Evolutionary conservation across 2,329 filamentous ascomycete species (phyloP).

Genomic region (Aschersonia sp.): DNA sequence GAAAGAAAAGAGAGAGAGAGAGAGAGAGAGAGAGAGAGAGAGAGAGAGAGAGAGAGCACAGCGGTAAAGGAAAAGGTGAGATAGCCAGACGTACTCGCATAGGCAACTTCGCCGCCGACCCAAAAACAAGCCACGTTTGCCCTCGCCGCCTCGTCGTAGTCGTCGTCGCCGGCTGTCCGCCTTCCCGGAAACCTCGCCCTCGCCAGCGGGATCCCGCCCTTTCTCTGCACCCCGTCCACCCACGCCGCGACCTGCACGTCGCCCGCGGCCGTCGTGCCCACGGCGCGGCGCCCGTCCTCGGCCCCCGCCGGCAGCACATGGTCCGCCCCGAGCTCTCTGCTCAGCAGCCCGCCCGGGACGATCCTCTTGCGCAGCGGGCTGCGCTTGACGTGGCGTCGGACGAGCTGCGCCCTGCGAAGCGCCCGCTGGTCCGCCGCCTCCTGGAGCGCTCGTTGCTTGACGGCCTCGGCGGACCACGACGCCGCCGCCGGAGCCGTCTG

Average conservation of each 20-base stretch:
- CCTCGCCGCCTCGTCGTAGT: not conserved
- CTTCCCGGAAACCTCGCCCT: slow-evolving; percentile 8
- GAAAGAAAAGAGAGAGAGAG: not conserved
- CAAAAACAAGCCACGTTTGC: slow-evolving; percentile 25
- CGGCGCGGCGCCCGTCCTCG: slow-evolving; percentile 3
- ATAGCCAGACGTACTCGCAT: slow-evolving; percentile 22
- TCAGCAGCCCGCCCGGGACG: slow-evolving; percentile 13
- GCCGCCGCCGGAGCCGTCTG: slow-evolving; percentile 33
- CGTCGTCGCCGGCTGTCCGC: slow-evolving; percentile 9
- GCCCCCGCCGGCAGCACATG: slow-evolving; percentile 9
- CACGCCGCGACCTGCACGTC: slow-evolving; percentile 20
- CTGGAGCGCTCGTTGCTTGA: slow-evolving; percentile 39
- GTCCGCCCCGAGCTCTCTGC: slow-evolving; percentile 10
- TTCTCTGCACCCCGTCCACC: slow-evolving; percentile 21
- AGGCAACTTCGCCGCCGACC: slow-evolving; percentile 25
- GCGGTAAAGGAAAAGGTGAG: not conserved
- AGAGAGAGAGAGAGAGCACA: not conserved
- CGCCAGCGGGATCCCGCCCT: slow-evolving; percentile 23
- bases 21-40: not conserved
- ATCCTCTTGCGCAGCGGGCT: slow-evolving; percentile 18
- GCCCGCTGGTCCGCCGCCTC: slow-evolving; percentile 18
- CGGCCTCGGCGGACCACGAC: slow-evolving; percentile 40
- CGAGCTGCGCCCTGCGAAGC: slow-evolving; percentile 12
- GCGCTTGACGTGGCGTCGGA: slow-evolving; percentile 24
- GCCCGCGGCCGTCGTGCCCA: not conserved